Evolutionary conservation across 1,139 yeast genomes (phyloP).

Genomic region (Debaryomyces sp.): DNA sequence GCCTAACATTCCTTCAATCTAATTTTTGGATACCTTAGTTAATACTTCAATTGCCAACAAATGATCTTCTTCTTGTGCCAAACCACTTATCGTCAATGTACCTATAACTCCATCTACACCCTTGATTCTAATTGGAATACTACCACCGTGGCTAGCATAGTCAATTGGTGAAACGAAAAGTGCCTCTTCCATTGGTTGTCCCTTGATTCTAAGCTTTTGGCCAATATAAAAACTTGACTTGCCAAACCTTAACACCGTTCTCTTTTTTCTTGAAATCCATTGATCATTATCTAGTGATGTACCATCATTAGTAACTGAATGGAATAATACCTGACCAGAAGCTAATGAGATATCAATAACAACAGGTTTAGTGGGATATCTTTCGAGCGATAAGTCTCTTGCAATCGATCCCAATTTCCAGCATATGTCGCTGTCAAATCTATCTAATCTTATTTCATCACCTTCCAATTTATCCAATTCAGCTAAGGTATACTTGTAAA

Average conservation of each 20-base stretch:
- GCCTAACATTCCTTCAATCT: not conserved
- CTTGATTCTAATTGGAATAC: constrained; percentile 54
- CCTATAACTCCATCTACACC: constrained; percentile 52
- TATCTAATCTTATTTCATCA: constrained; percentile 20
- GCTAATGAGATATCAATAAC: constrained; percentile 54
- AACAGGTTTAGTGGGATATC: constrained; percentile 33
- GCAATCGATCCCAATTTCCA: constrained; percentile 43
- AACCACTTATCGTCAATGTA: constrained; percentile 62
- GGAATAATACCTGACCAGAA: constrained; percentile 56
- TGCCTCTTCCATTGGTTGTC: constrained; percentile 37
- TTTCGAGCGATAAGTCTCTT: constrained; percentile 26
- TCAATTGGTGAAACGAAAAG: constrained; percentile 45
- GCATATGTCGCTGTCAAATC: constrained; percentile 34
- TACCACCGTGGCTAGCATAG: constrained; percentile 67
- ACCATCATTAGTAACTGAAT: constrained; percentile 45
- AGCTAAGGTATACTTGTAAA: constrained; percentile 16
- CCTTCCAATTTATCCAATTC: constrained; percentile 21
- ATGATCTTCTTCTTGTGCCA: constrained; percentile 53
- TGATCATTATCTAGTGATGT: constrained; percentile 56
- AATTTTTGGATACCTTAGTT: not conserved
- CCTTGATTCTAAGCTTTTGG: constrained; percentile 39
- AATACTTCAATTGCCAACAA: constrained; percentile 34
- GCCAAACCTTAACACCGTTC: constrained; percentile 53
- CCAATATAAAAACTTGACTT: constrained; percentile 59
- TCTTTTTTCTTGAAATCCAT: constrained; percentile 60